These are phyloP conservation scores for Elsinoe australis DNA, from an alignment of 2,329 filamentous ascomycete genomes.

Conservation along the genomic window DNA sequence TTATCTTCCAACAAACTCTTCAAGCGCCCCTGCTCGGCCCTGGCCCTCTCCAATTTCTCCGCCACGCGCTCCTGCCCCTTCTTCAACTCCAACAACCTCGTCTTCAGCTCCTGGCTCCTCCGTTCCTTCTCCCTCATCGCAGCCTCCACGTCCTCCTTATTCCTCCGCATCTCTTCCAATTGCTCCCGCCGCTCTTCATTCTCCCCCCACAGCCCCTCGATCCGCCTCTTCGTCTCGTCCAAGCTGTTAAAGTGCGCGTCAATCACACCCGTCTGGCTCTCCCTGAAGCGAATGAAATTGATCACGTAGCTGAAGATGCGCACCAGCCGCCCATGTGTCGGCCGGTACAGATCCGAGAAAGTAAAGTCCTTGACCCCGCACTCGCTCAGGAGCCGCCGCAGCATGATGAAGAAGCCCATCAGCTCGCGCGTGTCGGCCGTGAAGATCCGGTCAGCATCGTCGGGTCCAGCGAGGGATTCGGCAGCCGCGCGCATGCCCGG, in stretches of 20 bases:
- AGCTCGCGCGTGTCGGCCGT: slow-evolving; percentile 84
- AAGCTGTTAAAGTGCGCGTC: slow-evolving; percentile 90
- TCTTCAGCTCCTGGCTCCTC: slow-evolving; percentile 81
- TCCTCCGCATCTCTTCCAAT: slow-evolving; percentile 71
- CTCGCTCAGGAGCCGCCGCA: slow-evolving; percentile 69
- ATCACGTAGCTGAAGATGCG: slow-evolving; percentile 98
- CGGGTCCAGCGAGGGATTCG: slow-evolving; percentile 76
- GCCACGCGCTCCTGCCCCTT: slow-evolving; percentile 76
- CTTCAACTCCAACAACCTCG: slow-evolving; percentile 68
- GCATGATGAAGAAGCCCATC: slow-evolving; percentile 87
- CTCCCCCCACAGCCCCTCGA: slow-evolving; percentile 74
- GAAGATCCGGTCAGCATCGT: slow-evolving; percentile 68
- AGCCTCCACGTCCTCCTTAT: slow-evolving; percentile 70
- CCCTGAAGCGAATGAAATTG: slow-evolving; percentile 96
- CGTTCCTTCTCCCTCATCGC: slow-evolving; percentile 77
- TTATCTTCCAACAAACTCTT: slow-evolving; percentile 65
- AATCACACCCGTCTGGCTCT: slow-evolving; percentile 81
- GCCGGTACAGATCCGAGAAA: slow-evolving; percentile 84
- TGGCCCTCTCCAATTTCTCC: slow-evolving; percentile 72
- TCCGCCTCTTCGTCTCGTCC: slow-evolving; percentile 75
- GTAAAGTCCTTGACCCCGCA: slow-evolving; percentile 92
- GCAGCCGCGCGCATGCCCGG: slow-evolving; percentile 90
- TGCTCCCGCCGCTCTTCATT: slow-evolving; percentile 81
- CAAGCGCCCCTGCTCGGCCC: slow-evolving; percentile 68
- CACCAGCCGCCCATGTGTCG: slow-evolving; percentile 79